These are phyloP conservation scores for Halophytophthora batemanensis DNA, from an alignment of 352 stramenopile species.

Conservation along the genomic window DNA sequence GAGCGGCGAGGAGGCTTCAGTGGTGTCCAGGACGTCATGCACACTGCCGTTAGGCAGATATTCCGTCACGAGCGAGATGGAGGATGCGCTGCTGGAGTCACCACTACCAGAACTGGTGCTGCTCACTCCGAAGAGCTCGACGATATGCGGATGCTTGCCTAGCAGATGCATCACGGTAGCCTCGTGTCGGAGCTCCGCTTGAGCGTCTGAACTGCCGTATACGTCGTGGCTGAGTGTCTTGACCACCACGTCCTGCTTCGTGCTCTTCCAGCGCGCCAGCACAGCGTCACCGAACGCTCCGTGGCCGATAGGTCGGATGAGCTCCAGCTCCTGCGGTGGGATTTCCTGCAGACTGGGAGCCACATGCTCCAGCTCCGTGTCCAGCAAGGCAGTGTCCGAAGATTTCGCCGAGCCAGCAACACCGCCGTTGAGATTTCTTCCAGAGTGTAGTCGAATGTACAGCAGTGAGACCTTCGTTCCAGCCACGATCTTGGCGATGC, in stretches of 20 bases:
- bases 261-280: conserved; percentile 54
- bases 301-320: conserved; percentile 56
- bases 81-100: background rate
- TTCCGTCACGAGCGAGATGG: conserved; percentile 57
- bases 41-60: conserved; percentile 69
- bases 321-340: conserved; percentile 39
- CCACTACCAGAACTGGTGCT: conserved; percentile 6
- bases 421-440: background rate
- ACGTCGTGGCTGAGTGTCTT: conserved; percentile 52
- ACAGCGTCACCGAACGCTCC: conserved; percentile 68
- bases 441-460: conserved; percentile 44
- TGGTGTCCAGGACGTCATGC: conserved; percentile 30
- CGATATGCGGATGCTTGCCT: conserved; percentile 68
- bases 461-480: conserved; percentile 64
- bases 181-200: conserved; percentile 66
- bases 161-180: conserved; percentile 71
- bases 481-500: conserved; percentile 48
- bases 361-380: conserved; percentile 48
- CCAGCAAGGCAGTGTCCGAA: conserved; percentile 29
- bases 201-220: conserved; percentile 36
- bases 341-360: conserved; percentile 44
- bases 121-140: conserved; percentile 58
- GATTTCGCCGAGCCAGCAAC: conserved; percentile 13
- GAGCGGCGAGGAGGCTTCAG: conserved; percentile 10
- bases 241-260: conserved; percentile 52